Evolutionary conservation across 495 filamentous ascomycete genomes (phyloP), one percentile per base, ranked within the genome.

Genomic region (Daldinia concentrica): DNA sequence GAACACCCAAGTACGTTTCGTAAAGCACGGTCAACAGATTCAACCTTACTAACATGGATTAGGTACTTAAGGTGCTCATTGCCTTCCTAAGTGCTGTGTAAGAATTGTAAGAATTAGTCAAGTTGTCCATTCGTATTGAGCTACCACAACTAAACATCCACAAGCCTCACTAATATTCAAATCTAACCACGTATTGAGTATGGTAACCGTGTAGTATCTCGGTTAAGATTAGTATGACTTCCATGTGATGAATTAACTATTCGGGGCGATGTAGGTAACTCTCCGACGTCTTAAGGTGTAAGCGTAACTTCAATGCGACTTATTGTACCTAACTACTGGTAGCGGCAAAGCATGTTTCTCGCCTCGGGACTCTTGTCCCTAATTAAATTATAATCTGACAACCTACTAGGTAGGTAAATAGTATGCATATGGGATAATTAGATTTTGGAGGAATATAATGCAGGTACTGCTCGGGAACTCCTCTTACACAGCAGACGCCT

Each of bases 21-120:
- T 56, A 12, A 62, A 52, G 22, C 39, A 56, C 17, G 36, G 51
- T 58, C 50, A 66, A 32, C 43, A 52, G 45, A 66, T 15, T 58
- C 58, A 62, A 62, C 58, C 57, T 58, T 61, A 51, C 36, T 61
- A 37, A 19, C 41, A 58, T 52, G 17, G 37, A 34, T n/a, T n/a
- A n/a, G n/a, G n/a, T 34, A 34, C 32, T 11, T 34, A 8, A 29
- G 27, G 27, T 39, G 15, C 34, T 34, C 22, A 41, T 22, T 27
- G 39, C n/a, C 29, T n/a, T 57, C 26, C 39, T 45, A 56, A 26
- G 32, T 36, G 17, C 27, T 34, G 26, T 24, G 39, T 24, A 65
- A 24, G 52, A 32, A n/a, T n/a, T n/a, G n/a, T n/a, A 64, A 22
- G 29, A 30, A 30, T 30, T n/a, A n/a, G n/a, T n/a, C n/a, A n/a